Percentiles rank a stretch among this genome's conserved stretches.
Conservation (phyloP, 805 yeast species). For the Pichia thaimueangensis region DNA sequence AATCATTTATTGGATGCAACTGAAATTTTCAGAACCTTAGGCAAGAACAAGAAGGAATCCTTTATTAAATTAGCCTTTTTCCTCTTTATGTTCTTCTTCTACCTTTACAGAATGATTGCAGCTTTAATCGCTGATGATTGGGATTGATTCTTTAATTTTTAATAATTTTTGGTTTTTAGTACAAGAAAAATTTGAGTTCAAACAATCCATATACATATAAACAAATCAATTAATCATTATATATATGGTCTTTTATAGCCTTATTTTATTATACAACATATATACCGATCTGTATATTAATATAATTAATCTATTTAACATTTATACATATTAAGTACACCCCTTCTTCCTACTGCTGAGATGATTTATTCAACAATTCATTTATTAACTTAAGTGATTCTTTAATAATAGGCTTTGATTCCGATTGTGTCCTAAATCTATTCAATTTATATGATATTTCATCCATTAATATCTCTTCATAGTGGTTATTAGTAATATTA, state of each 20-base stretch:
- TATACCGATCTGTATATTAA: too few relatives aligned
- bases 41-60: conserved; percentile 88
- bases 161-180: too few relatives aligned
- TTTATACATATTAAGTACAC: too few relatives aligned
- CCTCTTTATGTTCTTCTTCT: conserved; percentile 87
- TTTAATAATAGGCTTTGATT: background rate
- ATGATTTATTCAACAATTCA: background rate
- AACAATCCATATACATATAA: too few relatives aligned
- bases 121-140: conserved; percentile 71
- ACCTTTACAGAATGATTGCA: conserved; percentile 93
- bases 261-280: too few relatives aligned
- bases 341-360: too few relatives aligned
- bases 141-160: too few relatives aligned
- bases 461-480: background rate
- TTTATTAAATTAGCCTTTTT: conserved; percentile 89
- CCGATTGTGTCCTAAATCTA: background rate
- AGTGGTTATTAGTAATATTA: too few relatives aligned
- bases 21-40: conserved; percentile 90
- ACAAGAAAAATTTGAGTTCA: too few relatives aligned
- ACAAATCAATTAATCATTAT: too few relatives aligned
- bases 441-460: background rate
- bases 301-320: too few relatives aligned
- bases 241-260: too few relatives aligned
- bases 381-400: background rate
- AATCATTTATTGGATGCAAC: conserved; percentile 92